These are phyloP conservation scores for Cerrena zonata DNA, from an alignment of 1,284 basidiomycete species.

Conservation along the genomic window DNA sequence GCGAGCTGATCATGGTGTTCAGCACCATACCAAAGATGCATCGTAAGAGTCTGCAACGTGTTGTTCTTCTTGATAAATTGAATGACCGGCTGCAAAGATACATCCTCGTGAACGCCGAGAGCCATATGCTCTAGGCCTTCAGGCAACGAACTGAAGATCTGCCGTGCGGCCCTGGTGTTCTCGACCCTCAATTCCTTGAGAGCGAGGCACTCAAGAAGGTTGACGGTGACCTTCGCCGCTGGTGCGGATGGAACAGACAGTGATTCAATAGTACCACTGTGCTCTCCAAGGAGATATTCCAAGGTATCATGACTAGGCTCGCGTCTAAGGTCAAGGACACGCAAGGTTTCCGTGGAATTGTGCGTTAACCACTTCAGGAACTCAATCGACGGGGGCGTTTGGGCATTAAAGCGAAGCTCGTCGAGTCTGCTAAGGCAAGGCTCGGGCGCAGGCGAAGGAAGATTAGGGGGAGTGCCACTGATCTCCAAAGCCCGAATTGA, in stretches of 20 bases:
- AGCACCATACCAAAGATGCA: constrained; percentile 25
- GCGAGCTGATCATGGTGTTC: constrained; percentile 21
- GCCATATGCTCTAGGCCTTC: constrained; percentile 47
- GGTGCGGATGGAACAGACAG: constrained; percentile 52
- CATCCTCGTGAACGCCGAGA: constrained; percentile 52
- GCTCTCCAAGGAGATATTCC: constrained; percentile 44
- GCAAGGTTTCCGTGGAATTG: constrained; percentile 44
- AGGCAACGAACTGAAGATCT: constrained; percentile 47
- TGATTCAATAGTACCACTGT: constrained; percentile 43
- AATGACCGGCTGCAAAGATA: constrained; percentile 45
- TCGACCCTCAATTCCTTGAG: constrained; percentile 51
- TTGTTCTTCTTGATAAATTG: constrained; percentile 21
- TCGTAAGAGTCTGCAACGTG: constrained; percentile 20
- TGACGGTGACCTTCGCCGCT: constrained; percentile 40
- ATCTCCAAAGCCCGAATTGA: constrained; percentile 50
- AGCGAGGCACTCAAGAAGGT: constrained; percentile 41
- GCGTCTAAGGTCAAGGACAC: constrained; percentile 49
- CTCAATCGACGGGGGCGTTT: constrained; percentile 49
- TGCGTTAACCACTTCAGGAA: constrained; percentile 66
- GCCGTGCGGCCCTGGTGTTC: constrained; percentile 38
- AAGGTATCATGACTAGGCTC: constrained; percentile 50
- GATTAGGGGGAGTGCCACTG: constrained; percentile 51
- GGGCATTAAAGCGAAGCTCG: constrained; percentile 56
- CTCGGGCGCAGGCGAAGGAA: constrained; percentile 36
- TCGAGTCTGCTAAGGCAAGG: constrained; percentile 44